Evolutionary conservation across 345 rosid genomes (phyloP).

Genomic region (Capsella bursapastoris): DNA sequence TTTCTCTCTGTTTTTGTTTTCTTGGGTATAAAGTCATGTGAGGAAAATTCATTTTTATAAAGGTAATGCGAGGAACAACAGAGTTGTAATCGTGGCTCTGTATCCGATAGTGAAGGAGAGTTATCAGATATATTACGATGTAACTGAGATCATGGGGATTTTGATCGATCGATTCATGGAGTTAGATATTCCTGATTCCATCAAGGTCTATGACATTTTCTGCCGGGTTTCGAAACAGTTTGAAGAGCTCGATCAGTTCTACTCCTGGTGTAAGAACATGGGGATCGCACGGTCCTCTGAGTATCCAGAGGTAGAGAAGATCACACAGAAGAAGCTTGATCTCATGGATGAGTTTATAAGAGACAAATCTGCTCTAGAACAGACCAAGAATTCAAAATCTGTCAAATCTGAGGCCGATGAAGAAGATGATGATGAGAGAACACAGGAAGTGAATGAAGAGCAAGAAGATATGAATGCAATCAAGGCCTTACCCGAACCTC

Average conservation of each 20-base stretch:
- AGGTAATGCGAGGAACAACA: conserved; percentile 71
- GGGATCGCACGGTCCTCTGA: conserved; percentile 76
- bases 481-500: conserved; percentile 70
- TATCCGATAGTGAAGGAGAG: conserved; percentile 78
- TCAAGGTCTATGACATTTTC: conserved; percentile 73
- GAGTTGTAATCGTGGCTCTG: conserved; percentile 78
- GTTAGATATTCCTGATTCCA: conserved; percentile 63
- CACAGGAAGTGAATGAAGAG: conserved; percentile 34
- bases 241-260: conserved; percentile 70
- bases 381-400: conserved; percentile 22
- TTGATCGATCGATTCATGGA: conserved; percentile 80
- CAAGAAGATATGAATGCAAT: conserved; percentile 58
- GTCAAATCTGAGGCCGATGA: conserved; percentile 32
- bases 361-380: conserved; percentile 63
- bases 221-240: conserved; percentile 64
- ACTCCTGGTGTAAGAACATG: conserved; percentile 69
- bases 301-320: conserved; percentile 79
- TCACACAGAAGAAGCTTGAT: conserved; percentile 78
- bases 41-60: background rate
- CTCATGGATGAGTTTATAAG: conserved; percentile 82
- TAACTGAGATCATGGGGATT: conserved; percentile 61
- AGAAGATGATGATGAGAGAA: conserved; percentile 41
- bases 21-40: conserved; percentile 4
- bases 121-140: conserved; percentile 70
- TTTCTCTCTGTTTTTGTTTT: conserved; percentile 1